phyloP scores from a whole-genome alignment of 805 yeast species.

The Metschnikowia anglica region DNA sequence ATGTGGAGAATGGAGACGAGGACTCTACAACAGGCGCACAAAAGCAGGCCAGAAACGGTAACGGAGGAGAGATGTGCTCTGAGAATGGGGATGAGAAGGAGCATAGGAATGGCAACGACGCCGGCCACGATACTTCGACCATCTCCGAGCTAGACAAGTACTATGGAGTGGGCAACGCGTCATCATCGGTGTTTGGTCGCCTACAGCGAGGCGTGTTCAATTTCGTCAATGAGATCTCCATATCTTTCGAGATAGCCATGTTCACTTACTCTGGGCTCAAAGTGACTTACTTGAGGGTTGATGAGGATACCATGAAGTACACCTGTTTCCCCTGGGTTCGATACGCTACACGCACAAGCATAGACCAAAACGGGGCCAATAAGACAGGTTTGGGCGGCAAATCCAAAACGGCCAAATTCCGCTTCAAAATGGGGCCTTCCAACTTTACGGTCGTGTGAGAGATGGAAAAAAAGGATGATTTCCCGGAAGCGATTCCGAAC shows the following conservation, averaged over 20 bases:
- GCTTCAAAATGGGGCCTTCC: conserved; percentile 20
- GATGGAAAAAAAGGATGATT: not conserved
- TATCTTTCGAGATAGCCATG: conserved; percentile 42
- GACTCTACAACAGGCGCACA: not conserved
- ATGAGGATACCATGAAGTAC: conserved; percentile 58
- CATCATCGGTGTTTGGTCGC: conserved; percentile 26
- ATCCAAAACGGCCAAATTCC: conserved; percentile 10
- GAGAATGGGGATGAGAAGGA: too few relatives aligned
- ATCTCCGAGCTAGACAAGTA: conserved; percentile 24
- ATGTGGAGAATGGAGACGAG: not conserved
- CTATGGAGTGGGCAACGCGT: conserved; percentile 39
- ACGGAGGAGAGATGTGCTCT: too few relatives aligned
- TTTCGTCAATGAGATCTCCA: conserved; percentile 19
- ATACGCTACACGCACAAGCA: conserved; percentile 39
- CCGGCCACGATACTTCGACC: conserved; percentile 8
- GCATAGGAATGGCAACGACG: not conserved
- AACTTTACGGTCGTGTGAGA: conserved; percentile 9
- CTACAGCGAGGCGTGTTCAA: conserved; percentile 19
- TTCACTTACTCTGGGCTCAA: conserved; percentile 64
- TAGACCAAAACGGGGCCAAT: not conserved
- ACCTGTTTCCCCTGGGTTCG: conserved; percentile 81
- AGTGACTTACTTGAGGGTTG: conserved; percentile 63
- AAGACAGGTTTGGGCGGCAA: not conserved
- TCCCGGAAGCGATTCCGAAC: too few relatives aligned
- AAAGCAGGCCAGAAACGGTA: too few relatives aligned